These are phyloP conservation scores for Biscogniauxia marginata DNA, from an alignment of 2,329 filamentous ascomycete species.

Conservation along the genomic window DNA sequence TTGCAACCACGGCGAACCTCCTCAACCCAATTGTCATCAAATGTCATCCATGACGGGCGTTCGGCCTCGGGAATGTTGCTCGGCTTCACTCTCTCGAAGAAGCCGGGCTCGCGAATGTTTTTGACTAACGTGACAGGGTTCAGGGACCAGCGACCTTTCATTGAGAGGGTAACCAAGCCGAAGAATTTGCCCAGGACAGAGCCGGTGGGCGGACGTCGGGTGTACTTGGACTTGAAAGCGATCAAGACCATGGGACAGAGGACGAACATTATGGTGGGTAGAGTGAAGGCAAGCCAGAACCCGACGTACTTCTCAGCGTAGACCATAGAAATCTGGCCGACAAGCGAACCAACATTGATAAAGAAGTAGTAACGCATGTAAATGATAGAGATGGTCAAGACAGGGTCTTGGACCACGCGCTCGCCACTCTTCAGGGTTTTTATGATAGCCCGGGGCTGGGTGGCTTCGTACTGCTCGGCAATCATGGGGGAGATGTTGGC, in stretches of 20 bases:
- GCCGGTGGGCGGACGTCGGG: conserved; percentile 49
- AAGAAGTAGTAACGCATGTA: conserved; percentile 68
- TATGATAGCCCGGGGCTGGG: conserved; percentile 49
- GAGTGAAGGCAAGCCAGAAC: conserved; percentile 69
- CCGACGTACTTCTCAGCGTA: conserved; percentile 75
- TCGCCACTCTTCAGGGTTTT: conserved; percentile 50
- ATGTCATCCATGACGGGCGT: conserved; percentile 72
- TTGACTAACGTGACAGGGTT: conserved; percentile 48
- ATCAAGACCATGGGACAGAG: conserved; percentile 60
- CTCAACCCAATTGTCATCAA: conserved; percentile 75
- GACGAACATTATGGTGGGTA: conserved; percentile 66
- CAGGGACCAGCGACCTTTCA: conserved; percentile 62
- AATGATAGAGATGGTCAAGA: conserved; percentile 45
- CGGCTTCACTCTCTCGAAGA: conserved; percentile 71
- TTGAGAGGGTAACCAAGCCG: conserved; percentile 57
- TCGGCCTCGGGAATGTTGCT: conserved; percentile 54
- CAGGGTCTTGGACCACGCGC: conserved; percentile 60
- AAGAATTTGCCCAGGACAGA: conserved; percentile 51
- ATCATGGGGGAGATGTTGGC: conserved; percentile 65
- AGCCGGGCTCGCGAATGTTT: conserved; percentile 42
- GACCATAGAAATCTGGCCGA: conserved; percentile 63
- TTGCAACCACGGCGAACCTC: conserved; percentile 67
- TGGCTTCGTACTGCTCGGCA: conserved; percentile 54
- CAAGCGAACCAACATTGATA: conserved; percentile 65
- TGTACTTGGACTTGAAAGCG: conserved; percentile 60